Base-by-base conservation (phyloP, 1,284 basidiomycete species). In the Xerocomus amazonicus region DNA sequence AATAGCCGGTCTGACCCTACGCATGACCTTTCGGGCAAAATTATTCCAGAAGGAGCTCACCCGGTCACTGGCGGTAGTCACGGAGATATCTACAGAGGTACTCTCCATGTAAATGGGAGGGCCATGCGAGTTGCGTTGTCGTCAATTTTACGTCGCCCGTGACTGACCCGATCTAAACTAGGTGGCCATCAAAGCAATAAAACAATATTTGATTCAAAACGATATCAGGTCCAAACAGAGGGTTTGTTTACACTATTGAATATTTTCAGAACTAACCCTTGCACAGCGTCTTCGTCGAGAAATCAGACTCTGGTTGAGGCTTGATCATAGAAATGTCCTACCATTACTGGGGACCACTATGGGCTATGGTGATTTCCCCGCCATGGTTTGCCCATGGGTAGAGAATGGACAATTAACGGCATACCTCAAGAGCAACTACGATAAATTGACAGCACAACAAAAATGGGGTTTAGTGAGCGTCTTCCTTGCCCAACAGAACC, bases 321-420 rank as follows among this genome's bases (percentile, higher is more conserved):
- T 63, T 7, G 50, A 56, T 5, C 64, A 63, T 36, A 36, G 12
- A 27, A 67, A 61, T 10, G 32, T 62, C 7, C 26, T 63, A 31
- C 62, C 61, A 16, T 44, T 63, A 1, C 65, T 63, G 6, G 62
- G 61, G 27, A 63, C 47, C 17, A 63, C 60, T 32, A 38, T 2
- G 1, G 51, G 42, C 19, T 67, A 61, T 27, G 61, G 65, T 1
- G 52, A 51, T 10, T 63, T 62, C 44, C 46, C 41, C 1, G 61
- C 61, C 3, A 67, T 63, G 62, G 59, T 63, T 6, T 63, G 50
- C 42, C 65, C 61, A 4, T 62, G 64, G 61, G 45, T 52, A n/a
- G 58, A 63, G 13, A 58, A 61, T 27, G 61, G 62, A 1, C 17
- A 46, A n/a, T 53, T 67, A 3, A 41, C 49, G 3, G 28, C 44